Evolutionary conservation across 2,329 filamentous ascomycete species (phyloP), one percentile per base, ranked within the genome.

Genomic region (Aspergillus fructus): DNA sequence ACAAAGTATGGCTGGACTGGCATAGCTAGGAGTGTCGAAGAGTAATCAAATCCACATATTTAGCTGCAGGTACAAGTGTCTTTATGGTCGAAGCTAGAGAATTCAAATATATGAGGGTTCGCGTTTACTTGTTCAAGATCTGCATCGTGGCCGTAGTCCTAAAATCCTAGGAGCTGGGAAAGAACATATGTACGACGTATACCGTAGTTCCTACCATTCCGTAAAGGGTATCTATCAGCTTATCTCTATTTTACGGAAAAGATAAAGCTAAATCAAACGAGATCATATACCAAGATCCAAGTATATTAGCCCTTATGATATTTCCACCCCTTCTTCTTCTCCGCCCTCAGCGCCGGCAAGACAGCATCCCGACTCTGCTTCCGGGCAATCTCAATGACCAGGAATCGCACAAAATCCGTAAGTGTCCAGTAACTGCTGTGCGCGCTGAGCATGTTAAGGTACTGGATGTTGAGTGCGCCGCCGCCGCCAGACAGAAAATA

Each of bases 371-470:
- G 86, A 0, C 93, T 93, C 5, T 85, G 83, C 64, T 81, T 81
- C 61, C 93, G 81, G 3, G 93, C 93, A 64, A 96, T 87, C 75
- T 99, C 94, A 33, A 93, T 81, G 43, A 96, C 96, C 49, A 97
- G 76, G 79, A 97, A 88, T 45, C 93, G 81, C n/a, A 96, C 87
- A 71, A 99, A 93, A 71, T 97, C 94, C 27, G 81, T 84, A 66
- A 89, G 87, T 2, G 86, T 83, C 94, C 94, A 99, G 74, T 99
- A 99, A 71, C 90, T 93, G 55, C 90, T 92, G 74, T 99, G 94
- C 8, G 94, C 94, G 56, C 91, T 90, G 54, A 99, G 78, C 94
- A 99, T 99, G 64, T 96, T 97, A 37, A 97, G 76, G 71, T 99
- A 99, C 75, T 97, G 93, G 23, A 97, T 92, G 74, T 96, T 94